Percentiles rank a stretch among this genome's conserved stretches.
Conservation (phyloP, 2,329 filamentous ascomycete genomes). For the Monilinia fructigena region DNA sequence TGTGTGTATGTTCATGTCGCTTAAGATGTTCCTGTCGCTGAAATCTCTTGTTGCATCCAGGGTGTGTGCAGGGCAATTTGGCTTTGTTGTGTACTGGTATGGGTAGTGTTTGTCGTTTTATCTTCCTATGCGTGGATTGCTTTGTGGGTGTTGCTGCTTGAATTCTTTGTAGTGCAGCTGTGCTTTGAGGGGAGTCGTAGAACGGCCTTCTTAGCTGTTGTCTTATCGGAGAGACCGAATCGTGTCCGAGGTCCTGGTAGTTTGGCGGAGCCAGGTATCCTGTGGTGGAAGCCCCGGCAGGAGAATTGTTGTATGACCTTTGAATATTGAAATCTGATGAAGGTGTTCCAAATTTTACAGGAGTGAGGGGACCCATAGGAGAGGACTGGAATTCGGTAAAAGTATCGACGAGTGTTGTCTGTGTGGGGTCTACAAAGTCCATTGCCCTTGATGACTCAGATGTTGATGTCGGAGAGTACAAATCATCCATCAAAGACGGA, state of each 20-base stretch:
- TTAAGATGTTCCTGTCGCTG: slow-evolving; percentile 51
- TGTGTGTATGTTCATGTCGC: slow-evolving; percentile 48
- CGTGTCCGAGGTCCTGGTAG: background rate
- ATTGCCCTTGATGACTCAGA: slow-evolving; percentile 26
- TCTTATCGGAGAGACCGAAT: slow-evolving; percentile 24
- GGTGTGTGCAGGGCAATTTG: slow-evolving; percentile 44
- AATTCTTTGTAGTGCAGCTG: slow-evolving; percentile 25
- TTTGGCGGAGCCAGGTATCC: slow-evolving; percentile 9
- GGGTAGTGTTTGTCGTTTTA: slow-evolving; percentile 2
- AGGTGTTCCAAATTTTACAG: slow-evolving; percentile 18
- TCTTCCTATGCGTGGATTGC: slow-evolving; percentile 3
- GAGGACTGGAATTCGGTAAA: slow-evolving; percentile 24
- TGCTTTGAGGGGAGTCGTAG: slow-evolving; percentile 13
- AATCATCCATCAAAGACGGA: slow-evolving; percentile 28
- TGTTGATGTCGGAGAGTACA: slow-evolving; percentile 30
- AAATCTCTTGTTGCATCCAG: slow-evolving; percentile 47
- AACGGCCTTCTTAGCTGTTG: slow-evolving; percentile 14
- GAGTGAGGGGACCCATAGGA: slow-evolving; percentile 24
- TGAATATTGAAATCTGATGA: slow-evolving; percentile 10
- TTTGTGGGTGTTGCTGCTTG: slow-evolving; percentile 17
- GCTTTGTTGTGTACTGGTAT: slow-evolving; percentile 40
- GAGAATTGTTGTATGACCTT: slow-evolving; percentile 13
- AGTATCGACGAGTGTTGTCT: slow-evolving; percentile 33
- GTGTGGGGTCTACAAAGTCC: slow-evolving; percentile 34
- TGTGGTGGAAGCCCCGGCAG: background rate